phyloP scores from a whole-genome alignment of 371 early-diverging fungal genomes.

The Thermomucor indicae-seudaticae region DNA sequence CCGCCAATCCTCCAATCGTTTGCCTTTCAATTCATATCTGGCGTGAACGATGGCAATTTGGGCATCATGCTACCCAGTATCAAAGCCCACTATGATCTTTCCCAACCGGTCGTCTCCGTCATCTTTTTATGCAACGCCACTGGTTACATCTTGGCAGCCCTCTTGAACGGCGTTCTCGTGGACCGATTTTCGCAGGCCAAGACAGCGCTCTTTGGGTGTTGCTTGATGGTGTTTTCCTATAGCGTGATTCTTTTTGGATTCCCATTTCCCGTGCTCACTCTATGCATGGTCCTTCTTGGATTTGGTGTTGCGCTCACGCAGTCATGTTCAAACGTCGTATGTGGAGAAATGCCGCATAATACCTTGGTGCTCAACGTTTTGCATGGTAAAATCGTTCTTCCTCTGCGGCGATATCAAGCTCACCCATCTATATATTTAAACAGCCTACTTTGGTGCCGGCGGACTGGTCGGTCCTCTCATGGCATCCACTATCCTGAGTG shows the following conservation, averaged over 20 bases:
- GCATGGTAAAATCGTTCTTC: slow-evolving; percentile 8
- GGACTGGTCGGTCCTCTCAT: slow-evolving; percentile 20
- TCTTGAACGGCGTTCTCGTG: slow-evolving; percentile 11
- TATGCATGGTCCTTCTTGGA: neutral
- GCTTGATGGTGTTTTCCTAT: no score
- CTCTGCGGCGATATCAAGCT: neutral
- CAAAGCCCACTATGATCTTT: slow-evolving; percentile 10
- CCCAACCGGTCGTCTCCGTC: slow-evolving; percentile 15
- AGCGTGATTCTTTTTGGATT: slow-evolving; percentile 3
- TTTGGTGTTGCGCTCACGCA: neutral
- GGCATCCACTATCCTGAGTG: slow-evolving; percentile 11
- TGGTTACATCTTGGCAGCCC: slow-evolving; percentile 12
- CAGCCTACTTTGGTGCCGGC: slow-evolving; percentile 22
- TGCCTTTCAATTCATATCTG: slow-evolving; percentile 7
- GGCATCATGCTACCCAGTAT: slow-evolving; percentile 21
- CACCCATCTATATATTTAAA: neutral
- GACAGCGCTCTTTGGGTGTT: slow-evolving; percentile 12
- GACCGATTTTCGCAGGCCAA: slow-evolving; percentile 3
- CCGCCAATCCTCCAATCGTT: slow-evolving; percentile 17
- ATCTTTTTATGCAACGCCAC: slow-evolving; percentile 11
- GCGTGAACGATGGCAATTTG: slow-evolving; percentile 17
- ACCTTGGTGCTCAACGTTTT: slow-evolving; percentile 16
- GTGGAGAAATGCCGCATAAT: slow-evolving; percentile 12
- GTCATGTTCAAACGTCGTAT: slow-evolving; percentile 17
- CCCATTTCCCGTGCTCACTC: slow-evolving; percentile 1